Evolutionary conservation across 768 basidiomycete species (phyloP), one percentile per base, ranked within the genome.

Genomic region (Kwoniella sp.): DNA sequence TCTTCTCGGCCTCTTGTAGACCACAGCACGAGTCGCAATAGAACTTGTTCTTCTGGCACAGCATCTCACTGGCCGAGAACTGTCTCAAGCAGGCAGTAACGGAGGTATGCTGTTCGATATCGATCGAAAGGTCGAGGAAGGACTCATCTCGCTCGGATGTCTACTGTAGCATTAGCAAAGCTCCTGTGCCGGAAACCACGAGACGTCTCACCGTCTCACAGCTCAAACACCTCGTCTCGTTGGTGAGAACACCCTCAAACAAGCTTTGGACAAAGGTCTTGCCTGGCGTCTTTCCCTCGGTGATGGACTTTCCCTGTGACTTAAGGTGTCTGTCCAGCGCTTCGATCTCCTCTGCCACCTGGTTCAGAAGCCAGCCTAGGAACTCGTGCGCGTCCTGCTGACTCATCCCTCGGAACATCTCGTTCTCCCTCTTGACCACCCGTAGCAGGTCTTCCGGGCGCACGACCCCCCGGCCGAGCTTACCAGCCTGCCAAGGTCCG

Each of bases 341-440:
- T 67, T 91, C 88, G 60, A 93, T 82, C 70, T 96, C 91, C 74
- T 98, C 93, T 29, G 90, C 86, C 42, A 99, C 84, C 71, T 80
- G 84, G 74, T 99, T 99, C 48, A 99, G 77, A 23, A 96, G 77
- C 75, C 86, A 96, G 71, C 92, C 95, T 34, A 96, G 79, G 74
- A 99, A 98, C 75, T 99, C 95, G 76, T 98, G 95, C 2, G 95
- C 95, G 73, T 99, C 95, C 71, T 99, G 95, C 71, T 99, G 95
- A 81, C 87, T 86, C 14, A 87, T 85, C 31, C 84, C 84, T 41
- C 89, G 81, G 69, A 96, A 99, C 39, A 85, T 79, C 65, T 90
- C 89, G 74, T 98, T 98, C 65, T 89, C 79, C 67, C 90, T 84
- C 75, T 88, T 89, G 63, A 98, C 81, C 71, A 93, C 93, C 68